Evolutionary conservation across 352 stramenopile species (phyloP).

Genomic region (Phytophthora fragariaefolia): DNA sequence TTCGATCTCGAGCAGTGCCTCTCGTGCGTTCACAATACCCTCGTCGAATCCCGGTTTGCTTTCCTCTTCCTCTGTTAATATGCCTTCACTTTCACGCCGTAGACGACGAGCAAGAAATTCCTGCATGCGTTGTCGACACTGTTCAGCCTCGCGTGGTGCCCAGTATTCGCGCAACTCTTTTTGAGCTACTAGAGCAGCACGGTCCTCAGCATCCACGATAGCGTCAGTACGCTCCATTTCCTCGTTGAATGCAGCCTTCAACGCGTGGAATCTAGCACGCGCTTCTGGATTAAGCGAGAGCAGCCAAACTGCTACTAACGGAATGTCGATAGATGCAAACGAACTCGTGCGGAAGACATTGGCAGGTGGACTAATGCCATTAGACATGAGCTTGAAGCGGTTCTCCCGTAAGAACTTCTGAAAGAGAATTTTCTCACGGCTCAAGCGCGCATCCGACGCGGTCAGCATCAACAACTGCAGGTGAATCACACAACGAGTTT

Average conservation of each 20-base stretch:
- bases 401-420: constrained; percentile 95
- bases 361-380: constrained; percentile 90
- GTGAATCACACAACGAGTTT: constrained; percentile 92
- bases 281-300: constrained; percentile 85
- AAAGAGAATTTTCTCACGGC: constrained; percentile 92
- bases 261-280: constrained; percentile 85
- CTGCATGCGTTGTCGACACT: constrained; percentile 75
- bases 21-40: constrained; percentile 77
- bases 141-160: constrained; percentile 64
- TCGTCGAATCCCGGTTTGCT: constrained; percentile 62
- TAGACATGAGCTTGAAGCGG: constrained; percentile 94
- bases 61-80: constrained; percentile 48
- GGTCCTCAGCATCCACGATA: constrained; percentile 81
- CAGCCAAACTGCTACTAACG: constrained; percentile 91
- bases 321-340: constrained; percentile 91
- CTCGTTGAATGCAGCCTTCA: constrained; percentile 89
- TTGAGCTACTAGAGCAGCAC: constrained; percentile 53
- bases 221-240: constrained; percentile 84
- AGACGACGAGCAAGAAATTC: constrained; percentile 79
- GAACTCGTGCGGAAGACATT: constrained; percentile 92
- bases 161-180: constrained; percentile 60
- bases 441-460: constrained; percentile 84
- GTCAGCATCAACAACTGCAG: constrained; percentile 92
- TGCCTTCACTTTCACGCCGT: constrained; percentile 72
- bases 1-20: constrained; percentile 88